These are phyloP conservation scores for Fusarium scirpi DNA, from an alignment of 2,329 filamentous ascomycete species.

Conservation along the genomic window DNA sequence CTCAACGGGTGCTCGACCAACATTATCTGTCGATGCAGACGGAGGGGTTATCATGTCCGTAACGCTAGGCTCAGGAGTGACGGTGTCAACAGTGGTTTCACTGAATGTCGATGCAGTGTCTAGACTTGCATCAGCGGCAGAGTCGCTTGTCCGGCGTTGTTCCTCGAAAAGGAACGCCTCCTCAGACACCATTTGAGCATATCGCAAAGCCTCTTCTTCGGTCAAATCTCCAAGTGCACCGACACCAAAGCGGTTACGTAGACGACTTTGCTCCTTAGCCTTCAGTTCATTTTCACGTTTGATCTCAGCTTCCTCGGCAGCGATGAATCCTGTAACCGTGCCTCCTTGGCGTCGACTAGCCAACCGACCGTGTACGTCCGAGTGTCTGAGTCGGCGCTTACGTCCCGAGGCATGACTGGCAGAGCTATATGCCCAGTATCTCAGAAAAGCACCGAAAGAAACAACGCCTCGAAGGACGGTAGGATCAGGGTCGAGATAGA, in stretches of 20 bases:
- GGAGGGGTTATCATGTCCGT: conserved; percentile 54
- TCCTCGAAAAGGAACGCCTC: conserved; percentile 70
- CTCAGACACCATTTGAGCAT: conserved; percentile 74
- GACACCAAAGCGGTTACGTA: conserved; percentile 86
- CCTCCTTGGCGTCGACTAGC: conserved; percentile 69
- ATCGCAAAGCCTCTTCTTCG: conserved; percentile 73
- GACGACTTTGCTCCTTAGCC: conserved; percentile 74
- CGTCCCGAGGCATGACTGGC: conserved; percentile 79
- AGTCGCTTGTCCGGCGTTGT: conserved; percentile 66
- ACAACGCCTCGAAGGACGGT: conserved; percentile 87
- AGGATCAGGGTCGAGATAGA: conserved; percentile 88
- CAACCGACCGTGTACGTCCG: conserved; percentile 66
- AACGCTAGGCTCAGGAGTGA: conserved; percentile 68
- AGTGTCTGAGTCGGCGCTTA: conserved; percentile 82
- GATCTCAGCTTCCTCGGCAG: conserved; percentile 85
- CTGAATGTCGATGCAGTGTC: conserved; percentile 58
- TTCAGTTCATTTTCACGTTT: conserved; percentile 77
- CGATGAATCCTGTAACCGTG: conserved; percentile 83
- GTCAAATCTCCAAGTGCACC: conserved; percentile 74
- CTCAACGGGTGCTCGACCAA: conserved; percentile 46
- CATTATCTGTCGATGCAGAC: conserved; percentile 22
- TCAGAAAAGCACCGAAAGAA: conserved; percentile 85
- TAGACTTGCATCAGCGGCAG: conserved; percentile 60
- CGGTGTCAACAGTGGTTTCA: conserved; percentile 58
- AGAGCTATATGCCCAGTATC: conserved; percentile 95